Evolutionary conservation across 2,329 filamentous ascomycete genomes (phyloP).

Genomic region (Hysterium pulicare): DNA sequence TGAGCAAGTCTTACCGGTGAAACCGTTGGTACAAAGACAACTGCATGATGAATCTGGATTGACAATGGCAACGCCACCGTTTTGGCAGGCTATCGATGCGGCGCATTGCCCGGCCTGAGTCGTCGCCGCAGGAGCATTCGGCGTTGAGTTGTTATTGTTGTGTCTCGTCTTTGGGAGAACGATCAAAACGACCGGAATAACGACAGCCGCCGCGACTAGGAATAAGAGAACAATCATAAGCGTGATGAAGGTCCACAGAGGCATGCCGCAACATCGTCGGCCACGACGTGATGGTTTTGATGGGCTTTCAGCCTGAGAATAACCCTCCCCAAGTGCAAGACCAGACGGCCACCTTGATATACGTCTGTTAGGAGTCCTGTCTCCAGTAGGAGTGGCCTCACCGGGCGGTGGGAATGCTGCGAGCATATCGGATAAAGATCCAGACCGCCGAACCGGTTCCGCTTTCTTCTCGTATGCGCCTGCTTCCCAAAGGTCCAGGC

Average conservation of each 20-base stretch:
- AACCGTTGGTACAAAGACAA: slow-evolving; percentile 87
- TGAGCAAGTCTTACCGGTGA: slow-evolving; percentile 63
- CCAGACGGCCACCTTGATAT: slow-evolving; percentile 29
- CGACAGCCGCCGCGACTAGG: slow-evolving; percentile 74
- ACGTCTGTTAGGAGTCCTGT: slow-evolving; percentile 15
- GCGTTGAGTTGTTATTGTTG: slow-evolving; percentile 13
- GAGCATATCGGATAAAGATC: slow-evolving; percentile 62
- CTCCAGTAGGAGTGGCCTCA: slow-evolving; percentile 45
- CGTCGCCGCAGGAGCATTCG: slow-evolving; percentile 7
- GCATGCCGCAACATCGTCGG: slow-evolving; percentile 78
- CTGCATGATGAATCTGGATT: slow-evolving; percentile 64
- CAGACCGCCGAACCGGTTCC: slow-evolving; percentile 42
- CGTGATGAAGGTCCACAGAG: slow-evolving; percentile 72
- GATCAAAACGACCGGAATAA: slow-evolving; percentile 70
- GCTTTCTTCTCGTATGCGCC: slow-evolving; percentile 29
- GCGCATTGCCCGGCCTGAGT: slow-evolving; percentile 49
- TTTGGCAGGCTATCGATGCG: slow-evolving; percentile 63
- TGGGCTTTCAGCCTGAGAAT: slow-evolving; percentile 3
- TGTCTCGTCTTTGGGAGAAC: slow-evolving; percentile 53
- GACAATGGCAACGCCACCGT: slow-evolving; percentile 75
- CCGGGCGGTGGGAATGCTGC: slow-evolving; percentile 61
- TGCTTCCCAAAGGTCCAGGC: slow-evolving; percentile 48
- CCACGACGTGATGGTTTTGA: slow-evolving; percentile 35
- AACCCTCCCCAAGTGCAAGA: neutral
- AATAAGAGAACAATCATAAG: slow-evolving; percentile 63